Evolutionary conservation across 2,329 filamentous ascomycete genomes (phyloP), one percentile per base, ranked within the genome.

Genomic region (Stachybotrys elegans): DNA sequence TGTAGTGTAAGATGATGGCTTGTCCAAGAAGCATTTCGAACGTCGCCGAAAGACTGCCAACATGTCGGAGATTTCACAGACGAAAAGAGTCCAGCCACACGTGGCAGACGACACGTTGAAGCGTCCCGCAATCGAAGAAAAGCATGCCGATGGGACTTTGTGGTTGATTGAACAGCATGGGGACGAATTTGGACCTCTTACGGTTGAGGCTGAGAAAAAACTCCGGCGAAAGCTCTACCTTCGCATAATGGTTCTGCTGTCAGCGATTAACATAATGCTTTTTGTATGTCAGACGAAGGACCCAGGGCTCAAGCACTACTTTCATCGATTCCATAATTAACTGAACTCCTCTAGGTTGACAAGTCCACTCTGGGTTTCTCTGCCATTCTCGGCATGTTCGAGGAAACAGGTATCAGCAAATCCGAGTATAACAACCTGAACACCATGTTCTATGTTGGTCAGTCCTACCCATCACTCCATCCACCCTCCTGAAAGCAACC

Each of bases 381-480:
- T 6, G 61, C 67, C 1, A 62, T 71, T 19, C 54, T 71, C 5
- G 68, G 67, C 0, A 45, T 71, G 0, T 68, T 70, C 16, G 62
- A 69, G 27, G 66, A 69, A 39, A 69, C 64, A 0, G 59, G 61
- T 3, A 65, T 70, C 20, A 50, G 44, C 4, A 57, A 64, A 14
- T 53, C 58, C 1, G 50, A 69, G 42, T 70, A 67, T 43, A 68
- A 69, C 40, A 69, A 69, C 35, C 48, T 68, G 2, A 65, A 61
- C 46, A 68, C 65, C 3, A 58, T 70, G 22, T 70, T 69, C 46
- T 70, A 69, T 29, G 63, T 66, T 32, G 66, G 66, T 67, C 50
- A 16, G 55, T 42, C n/a, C n/a, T n/a, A n/a, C n/a, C n/a, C n/a
- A n/a, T n/a, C n/a, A n/a, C n/a, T n/a, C n/a, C 20, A 17, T n/a